Conservation (phyloP, 768 basidiomycete genomes). For the Pleurotus pulmonarius region DNA sequence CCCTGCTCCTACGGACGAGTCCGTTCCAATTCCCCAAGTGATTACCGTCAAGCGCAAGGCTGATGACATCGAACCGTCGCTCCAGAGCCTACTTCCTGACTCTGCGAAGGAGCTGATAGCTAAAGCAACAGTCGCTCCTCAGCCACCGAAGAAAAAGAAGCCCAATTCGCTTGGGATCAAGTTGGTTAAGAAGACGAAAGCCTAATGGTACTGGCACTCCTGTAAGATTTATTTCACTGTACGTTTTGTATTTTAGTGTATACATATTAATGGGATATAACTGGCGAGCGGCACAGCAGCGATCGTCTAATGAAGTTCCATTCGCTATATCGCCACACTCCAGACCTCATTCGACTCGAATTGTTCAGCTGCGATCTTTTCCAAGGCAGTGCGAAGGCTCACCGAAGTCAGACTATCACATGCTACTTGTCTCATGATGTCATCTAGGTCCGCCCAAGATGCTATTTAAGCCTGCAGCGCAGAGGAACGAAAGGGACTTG, state of each 20-base stretch:
- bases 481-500: no score
- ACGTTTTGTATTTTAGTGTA: slow-evolving; percentile 9
- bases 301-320: no score
- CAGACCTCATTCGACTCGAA: no score
- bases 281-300: no score
- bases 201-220: not conserved
- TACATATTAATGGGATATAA: slow-evolving; percentile 8
- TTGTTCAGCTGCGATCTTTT: no score
- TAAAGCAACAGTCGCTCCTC: slow-evolving; percentile 36
- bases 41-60: slow-evolving; percentile 89
- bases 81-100: slow-evolving; percentile 67
- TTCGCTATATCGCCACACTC: no score
- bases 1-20: slow-evolving; percentile 6
- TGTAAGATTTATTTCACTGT: not conserved
- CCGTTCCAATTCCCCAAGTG: slow-evolving; percentile 19
- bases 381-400: no score
- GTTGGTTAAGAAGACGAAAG: slow-evolving; percentile 50
- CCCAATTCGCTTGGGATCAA: slow-evolving; percentile 69
- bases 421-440: no score
- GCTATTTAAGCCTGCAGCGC: no score
- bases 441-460: no score
- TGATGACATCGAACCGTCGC: slow-evolving; percentile 68
- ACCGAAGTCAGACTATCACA: no score
- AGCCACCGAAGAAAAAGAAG: slow-evolving; percentile 59
- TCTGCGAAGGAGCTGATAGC: slow-evolving; percentile 56